phyloP scores from a whole-genome alignment of 129 eudicot genomes.

The Chrysanthemum makinoi region DNA sequence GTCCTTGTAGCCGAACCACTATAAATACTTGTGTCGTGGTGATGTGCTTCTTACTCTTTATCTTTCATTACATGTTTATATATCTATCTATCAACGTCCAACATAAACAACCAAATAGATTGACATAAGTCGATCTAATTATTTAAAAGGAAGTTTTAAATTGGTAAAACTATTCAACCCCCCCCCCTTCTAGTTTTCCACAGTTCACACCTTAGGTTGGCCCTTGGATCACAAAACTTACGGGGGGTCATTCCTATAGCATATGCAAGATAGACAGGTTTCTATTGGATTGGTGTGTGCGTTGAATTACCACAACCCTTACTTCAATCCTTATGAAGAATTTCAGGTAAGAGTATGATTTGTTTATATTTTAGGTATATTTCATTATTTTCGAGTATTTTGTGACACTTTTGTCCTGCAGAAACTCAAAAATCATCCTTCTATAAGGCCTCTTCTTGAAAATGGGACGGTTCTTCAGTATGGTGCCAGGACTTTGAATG shows the following conservation, averaged over 20 bases:
- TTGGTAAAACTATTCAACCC: no score
- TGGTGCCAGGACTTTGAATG: slow-evolving; percentile 97
- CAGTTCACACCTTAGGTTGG: slow-evolving; percentile 97
- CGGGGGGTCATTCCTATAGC: slow-evolving; percentile 95
- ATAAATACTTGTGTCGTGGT: no score
- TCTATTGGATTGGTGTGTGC: slow-evolving; percentile 93
- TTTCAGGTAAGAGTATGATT: slow-evolving; percentile 65
- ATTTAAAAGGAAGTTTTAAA: no score
- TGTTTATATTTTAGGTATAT: neutral
- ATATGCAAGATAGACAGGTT: slow-evolving; percentile 96
- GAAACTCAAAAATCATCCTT: slow-evolving; percentile 88
- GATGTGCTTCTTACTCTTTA: no score
- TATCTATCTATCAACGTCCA: no score
- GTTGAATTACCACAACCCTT: slow-evolving; percentile 86
- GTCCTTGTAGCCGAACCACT: no score
- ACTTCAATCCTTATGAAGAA: slow-evolving; percentile 86
- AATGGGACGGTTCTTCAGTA: slow-evolving; percentile 84
- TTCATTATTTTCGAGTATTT: neutral
- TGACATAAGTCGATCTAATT: no score
- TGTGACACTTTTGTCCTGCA: slow-evolving; percentile 27
- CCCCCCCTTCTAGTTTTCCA: no score
- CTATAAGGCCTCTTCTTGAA: slow-evolving; percentile 80
- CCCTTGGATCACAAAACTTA: slow-evolving; percentile 88
- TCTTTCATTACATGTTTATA: no score
- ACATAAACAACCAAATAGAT: no score